Base-by-base conservation (phyloP, 768 basidiomycete species). In the Suillus luteus region DNA sequence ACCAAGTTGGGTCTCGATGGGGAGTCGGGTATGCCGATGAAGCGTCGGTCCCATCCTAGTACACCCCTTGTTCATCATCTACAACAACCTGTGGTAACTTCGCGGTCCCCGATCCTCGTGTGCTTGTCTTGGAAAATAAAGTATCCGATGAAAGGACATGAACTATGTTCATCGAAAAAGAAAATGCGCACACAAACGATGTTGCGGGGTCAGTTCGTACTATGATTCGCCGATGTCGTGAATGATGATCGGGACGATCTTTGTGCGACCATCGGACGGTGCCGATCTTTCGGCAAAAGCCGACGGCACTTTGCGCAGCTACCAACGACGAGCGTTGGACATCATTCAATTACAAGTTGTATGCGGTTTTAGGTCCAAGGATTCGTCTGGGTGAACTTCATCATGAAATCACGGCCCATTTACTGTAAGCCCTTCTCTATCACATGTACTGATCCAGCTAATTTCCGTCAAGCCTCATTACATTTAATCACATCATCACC, bases 291-390 rank as follows among this genome's bases (percentile, higher is more conserved):
- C 51, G 52, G 52, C 52, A 54, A 54, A 11, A 10, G 19, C 52
- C 52, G 52, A 6, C 52, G 52, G 52, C 52, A 54, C 52, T 31
- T 54, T 33, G 52, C 52, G 31, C 33, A 9, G 31, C 49, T 27
- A 10, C 17, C 8, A 1, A 19, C 43, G 31, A 31, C 22, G 48
- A 48, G n/a, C 24, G 12, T 49, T 14, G 24, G 14, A 27, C 14
- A 24, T 27, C n/a, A n/a, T n/a, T n/a, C n/a, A n/a, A n/a, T 3
- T 49, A 24, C 11, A 12, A 48, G 19, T 33, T 33, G 31, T 52
- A 10, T 52, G 51, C 9, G 31, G 10, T 33, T 19, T 5, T 19
- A 54, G 31, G 19, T 33, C 11, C 17, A 19, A 31, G 10, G 5
- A 33, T 17, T 51, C 24, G 10, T 33, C 33, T 1, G 31, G 51